Evolutionary conservation across 176 grass and related monocot genomes (phyloP).

Genomic region (Carex cristatella): DNA sequence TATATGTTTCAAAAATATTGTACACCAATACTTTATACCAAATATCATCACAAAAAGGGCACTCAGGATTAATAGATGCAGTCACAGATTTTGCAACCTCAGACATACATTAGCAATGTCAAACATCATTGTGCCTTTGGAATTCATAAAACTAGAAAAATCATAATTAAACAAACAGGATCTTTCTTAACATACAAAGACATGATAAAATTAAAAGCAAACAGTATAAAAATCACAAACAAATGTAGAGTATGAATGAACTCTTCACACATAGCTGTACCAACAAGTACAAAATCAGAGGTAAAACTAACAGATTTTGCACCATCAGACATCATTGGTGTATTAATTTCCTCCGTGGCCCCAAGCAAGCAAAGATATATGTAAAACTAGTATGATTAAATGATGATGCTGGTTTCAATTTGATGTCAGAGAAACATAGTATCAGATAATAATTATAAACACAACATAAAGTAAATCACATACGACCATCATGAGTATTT

Average conservation of each 20-base stretch:
- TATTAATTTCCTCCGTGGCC: slow-evolving; percentile 35
- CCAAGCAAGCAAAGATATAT: background rate
- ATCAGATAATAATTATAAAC: background rate
- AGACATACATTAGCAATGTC: slow-evolving; percentile 31
- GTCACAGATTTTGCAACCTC: slow-evolving; percentile 9
- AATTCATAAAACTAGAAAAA: background rate
- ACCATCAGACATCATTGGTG: slow-evolving; percentile 45
- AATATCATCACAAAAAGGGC: background rate
- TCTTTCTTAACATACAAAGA: background rate
- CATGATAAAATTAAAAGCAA: background rate
- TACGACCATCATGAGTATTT: background rate
- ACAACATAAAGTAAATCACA: background rate
- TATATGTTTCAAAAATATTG: background rate
- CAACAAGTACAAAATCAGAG: background rate
- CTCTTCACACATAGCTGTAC: background rate
- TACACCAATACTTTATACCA: background rate
- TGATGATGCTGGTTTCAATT: background rate
- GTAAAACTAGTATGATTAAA: background rate
- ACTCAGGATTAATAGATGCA: slow-evolving; percentile 6
- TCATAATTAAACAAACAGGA: background rate
- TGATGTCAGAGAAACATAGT: background rate
- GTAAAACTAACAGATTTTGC: background rate
- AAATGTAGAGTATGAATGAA: background rate
- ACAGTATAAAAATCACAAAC: background rate
- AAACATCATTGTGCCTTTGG: slow-evolving; percentile 19